phyloP scores from a whole-genome alignment of 371 early-diverging fungal genomes.

The Mortierella polycephala region DNA sequence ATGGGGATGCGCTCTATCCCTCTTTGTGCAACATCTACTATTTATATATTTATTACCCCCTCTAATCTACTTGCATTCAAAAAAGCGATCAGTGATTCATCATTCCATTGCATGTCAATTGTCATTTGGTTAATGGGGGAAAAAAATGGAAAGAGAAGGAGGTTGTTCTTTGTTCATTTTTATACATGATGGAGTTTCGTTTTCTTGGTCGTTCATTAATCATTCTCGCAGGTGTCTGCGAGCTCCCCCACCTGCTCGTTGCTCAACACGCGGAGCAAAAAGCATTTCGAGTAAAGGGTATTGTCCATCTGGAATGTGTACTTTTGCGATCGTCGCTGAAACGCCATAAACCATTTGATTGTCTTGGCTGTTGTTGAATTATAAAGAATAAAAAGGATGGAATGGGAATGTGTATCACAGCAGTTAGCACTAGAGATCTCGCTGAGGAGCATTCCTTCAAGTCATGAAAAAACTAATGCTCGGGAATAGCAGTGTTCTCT shows the following conservation, averaged over 20 bases:
- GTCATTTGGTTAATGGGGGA: too few species aligned
- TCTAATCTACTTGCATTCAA: too few species aligned
- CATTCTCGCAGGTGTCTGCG: conserved; percentile 30
- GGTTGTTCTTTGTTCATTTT: too few species aligned
- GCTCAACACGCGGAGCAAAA: conserved; percentile 39
- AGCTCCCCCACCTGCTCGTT: conserved; percentile 34
- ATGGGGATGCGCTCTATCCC: background rate
- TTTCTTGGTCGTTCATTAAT: background rate
- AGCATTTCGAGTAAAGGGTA: conserved; percentile 47
- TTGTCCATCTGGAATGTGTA: conserved; percentile 42
- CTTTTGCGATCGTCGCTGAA: conserved; percentile 37
- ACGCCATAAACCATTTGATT: conserved; percentile 52
- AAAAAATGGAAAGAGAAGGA: too few species aligned
- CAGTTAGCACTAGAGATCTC: background rate
- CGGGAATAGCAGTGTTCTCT: background rate
- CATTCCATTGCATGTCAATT: too few species aligned
- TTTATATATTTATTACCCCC: too few species aligned
- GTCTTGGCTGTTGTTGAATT: conserved; percentile 32
- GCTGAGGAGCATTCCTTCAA: background rate
- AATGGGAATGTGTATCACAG: too few species aligned
- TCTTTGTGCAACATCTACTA: background rate
- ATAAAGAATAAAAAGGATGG: background rate
- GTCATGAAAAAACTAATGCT: background rate
- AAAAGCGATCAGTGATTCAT: too few species aligned
- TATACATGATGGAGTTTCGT: too few species aligned